Base-by-base conservation (phyloP, 208 protist species). In the Angomonas desouzai region DNA sequence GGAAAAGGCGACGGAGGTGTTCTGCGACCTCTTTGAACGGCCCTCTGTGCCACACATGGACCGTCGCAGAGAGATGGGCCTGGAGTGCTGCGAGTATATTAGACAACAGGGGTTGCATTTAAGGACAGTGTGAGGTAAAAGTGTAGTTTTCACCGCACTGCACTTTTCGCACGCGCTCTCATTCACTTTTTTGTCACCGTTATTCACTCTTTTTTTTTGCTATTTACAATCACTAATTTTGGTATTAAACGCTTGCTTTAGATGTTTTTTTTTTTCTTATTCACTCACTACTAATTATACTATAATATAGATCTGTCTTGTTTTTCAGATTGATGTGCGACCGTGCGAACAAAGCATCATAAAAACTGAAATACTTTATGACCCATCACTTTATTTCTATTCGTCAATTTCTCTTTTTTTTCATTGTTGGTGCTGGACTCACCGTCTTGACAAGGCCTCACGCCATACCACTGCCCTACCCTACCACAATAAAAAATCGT, bases 41-140 rank as follows among this genome's bases (percentile, higher is more conserved):
- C 56, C 56, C 9, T 61, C 56, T 23, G 33, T 61, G 11, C 56
- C 56, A 7, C 56, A 61, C 56, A 40, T 61, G 56, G 56, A 61
- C 56, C 56, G 56, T 1, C 56, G 56, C 3, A 61, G 38, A 27
- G 20, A n/a, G 32, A 34, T 27, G 4, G 25, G 33, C 18, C 29
- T 61, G 33, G 34, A 13, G 25, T 61, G 56, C 33, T 29, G 29
- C 30, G 56, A 61, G 56, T 61, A 61, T 43, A 48, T 61, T 25
- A n/a, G 38, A 3, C 20, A 48, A 11, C 56, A 48, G 22, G 38
- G 38, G 34, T 25, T 61, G 20, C 56, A 61, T n/a, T 48, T 61
- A 2, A 57, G 10, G 30, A 11, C 9, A 10, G 51, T 16, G 6
- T 30, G 25, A 16, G 3, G 51, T n/a, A n/a, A n/a, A n/a, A n/a